Base-by-base conservation (phyloP, 1,284 basidiomycete species). In the Athelia psychrophila region DNA sequence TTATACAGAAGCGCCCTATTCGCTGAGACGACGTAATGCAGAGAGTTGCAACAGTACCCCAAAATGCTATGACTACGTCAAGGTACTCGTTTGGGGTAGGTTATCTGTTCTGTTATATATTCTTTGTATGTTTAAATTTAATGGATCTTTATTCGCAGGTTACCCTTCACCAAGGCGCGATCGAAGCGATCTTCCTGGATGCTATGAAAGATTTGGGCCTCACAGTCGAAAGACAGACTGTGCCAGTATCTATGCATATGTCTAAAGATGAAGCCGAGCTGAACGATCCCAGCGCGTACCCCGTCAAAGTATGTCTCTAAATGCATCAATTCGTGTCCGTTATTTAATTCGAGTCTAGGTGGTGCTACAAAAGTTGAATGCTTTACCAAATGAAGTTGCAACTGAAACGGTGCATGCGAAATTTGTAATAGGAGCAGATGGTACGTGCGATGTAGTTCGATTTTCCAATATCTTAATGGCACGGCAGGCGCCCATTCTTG, bases 401-500 rank as follows among this genome's bases (percentile, higher is more conserved):
- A 70, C 64, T 0, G 82, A 84, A 59, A 66, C 75, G 13, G 75
- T 84, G 4, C 66, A 74, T 54, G 80, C 84, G 6, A 83, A 80
- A 62, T 87, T 78, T 52, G 77, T 86, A 3, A 72, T 88, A 38
- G 85, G 85, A 1, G 72, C 78, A 23, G 86, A 88, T 62, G 86
- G 80, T 78, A 48, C 50, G 69, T 51, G 27, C 5, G 12, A 2
- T 23, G 15, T 19, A 6, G 16, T 9, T 12, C 22, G 12, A 38
- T 12, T 33, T 30, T 10, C 15, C 30, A 46, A 5, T 5, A 27
- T 4, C 44, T 12, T 24, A 6, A 27, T 46, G 44, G 18, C n/a
- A 19, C 38, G 5, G 8, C 44, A 81, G 85, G 86, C n/a, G 90
- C 89, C 0, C 89, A 92, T 67, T 91, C 88, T 2, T 93, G 88